phyloP scores from a whole-genome alignment of 1,284 basidiomycete genomes.

The Naganishia cerealis region DNA sequence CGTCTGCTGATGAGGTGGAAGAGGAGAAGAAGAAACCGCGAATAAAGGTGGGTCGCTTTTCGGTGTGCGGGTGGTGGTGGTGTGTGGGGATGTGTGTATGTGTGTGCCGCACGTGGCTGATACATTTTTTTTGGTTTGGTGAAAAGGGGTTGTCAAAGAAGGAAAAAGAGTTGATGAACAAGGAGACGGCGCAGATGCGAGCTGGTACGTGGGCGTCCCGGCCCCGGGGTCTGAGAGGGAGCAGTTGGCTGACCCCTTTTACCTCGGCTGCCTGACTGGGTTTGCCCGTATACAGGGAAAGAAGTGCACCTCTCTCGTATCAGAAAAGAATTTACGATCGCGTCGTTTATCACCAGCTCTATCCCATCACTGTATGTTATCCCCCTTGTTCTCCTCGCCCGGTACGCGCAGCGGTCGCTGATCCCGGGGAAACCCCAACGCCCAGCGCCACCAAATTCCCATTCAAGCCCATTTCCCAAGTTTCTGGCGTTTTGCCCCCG shows the following conservation, averaged over 20 bases:
- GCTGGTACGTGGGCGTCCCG: too few species aligned
- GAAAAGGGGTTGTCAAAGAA: constrained; percentile 4
- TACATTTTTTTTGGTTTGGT: background rate
- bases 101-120: background rate
- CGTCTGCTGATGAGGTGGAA: background rate
- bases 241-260: background rate
- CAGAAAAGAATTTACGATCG: constrained; percentile 19
- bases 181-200: constrained; percentile 21
- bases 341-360: constrained; percentile 8
- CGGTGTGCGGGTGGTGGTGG: too few species aligned
- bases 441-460: constrained; percentile 23
- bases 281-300: constrained; percentile 1
- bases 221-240: too few species aligned
- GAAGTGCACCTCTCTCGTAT: constrained; percentile 23
- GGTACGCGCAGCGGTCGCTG: too few species aligned
- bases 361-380: constrained; percentile 15
- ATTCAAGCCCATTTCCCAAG: constrained; percentile 23
- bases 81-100: background rate
- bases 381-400: too few species aligned
- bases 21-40: background rate
- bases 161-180: constrained; percentile 21
- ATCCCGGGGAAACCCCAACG: too few species aligned
- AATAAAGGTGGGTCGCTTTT: constrained; percentile 8
- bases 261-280: background rate
- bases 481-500: constrained; percentile 12